Conservation (phyloP, 192 early-diverging fungal genomes). For the Pilaira anomala region DNA sequence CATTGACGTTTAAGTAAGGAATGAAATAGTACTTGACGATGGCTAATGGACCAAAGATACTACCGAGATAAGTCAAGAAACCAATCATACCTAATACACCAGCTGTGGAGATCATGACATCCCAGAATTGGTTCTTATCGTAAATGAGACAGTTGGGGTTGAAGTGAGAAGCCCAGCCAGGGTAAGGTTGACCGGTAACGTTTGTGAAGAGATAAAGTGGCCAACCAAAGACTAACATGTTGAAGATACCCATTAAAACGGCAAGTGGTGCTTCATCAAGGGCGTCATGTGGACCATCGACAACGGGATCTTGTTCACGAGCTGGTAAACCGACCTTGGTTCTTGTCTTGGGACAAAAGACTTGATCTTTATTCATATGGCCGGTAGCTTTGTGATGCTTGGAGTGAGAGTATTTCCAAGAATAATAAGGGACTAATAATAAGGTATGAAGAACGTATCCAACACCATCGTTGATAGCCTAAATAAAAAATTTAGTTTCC, state of each 20-base stretch:
- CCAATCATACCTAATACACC: slow-evolving; percentile 50
- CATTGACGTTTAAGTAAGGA: slow-evolving; percentile 92
- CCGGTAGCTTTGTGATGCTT: slow-evolving; percentile 91
- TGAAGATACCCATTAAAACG: slow-evolving; percentile 58
- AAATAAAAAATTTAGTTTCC: neutral
- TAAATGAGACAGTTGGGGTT: slow-evolving; percentile 79
- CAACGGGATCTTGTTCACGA: slow-evolving; percentile 33
- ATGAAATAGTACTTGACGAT: slow-evolving; percentile 83
- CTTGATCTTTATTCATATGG: slow-evolving; percentile 90
- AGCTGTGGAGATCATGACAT: slow-evolving; percentile 74
- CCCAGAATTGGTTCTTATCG: slow-evolving; percentile 64
- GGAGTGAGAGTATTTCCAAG: slow-evolving; percentile 90
- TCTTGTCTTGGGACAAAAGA: slow-evolving; percentile 77
- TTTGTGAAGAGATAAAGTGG: slow-evolving; percentile 82
- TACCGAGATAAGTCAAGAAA: slow-evolving; percentile 49
- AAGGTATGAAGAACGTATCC: slow-evolving; percentile 88
- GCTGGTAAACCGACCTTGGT: slow-evolving; percentile 49
- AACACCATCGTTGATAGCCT: slow-evolving; percentile 79
- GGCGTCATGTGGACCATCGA: slow-evolving; percentile 37
- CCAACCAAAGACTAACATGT: slow-evolving; percentile 84
- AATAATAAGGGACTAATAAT: slow-evolving; percentile 89
- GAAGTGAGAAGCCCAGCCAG: slow-evolving; percentile 80
- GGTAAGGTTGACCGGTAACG: slow-evolving; percentile 73
- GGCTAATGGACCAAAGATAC: slow-evolving; percentile 47
- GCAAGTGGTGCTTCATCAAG: slow-evolving; percentile 76